Percentiles rank a stretch among this genome's conserved stretches.
phyloP scores from a whole-genome alignment of 2,329 filamentous ascomycete species.

The Podosphaera fusca region DNA sequence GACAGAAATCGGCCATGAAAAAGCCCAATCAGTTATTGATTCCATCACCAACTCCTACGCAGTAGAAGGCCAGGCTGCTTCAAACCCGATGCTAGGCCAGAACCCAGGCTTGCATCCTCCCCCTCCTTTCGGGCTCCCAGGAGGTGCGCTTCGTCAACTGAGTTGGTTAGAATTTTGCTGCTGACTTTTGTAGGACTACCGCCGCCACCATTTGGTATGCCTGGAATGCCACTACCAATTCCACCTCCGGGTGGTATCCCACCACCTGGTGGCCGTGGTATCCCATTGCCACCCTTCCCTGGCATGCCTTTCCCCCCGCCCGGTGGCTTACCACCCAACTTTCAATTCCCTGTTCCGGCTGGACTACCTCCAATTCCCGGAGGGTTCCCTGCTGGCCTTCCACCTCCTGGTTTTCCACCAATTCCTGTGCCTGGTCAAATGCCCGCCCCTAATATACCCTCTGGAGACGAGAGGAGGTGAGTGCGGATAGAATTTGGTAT shows the following conservation, averaged over 20 bases:
- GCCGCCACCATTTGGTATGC: constrained; percentile 36
- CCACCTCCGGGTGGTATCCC: constrained; percentile 25
- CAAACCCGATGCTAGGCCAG: constrained; percentile 61
- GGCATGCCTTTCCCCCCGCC: constrained; percentile 23
- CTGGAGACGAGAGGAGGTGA: no score
- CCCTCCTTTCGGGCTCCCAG: constrained; percentile 11
- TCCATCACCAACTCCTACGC: constrained; percentile 91
- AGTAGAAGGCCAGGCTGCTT: constrained; percentile 69
- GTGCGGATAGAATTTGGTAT: no score
- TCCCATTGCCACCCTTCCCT: constrained; percentile 16
- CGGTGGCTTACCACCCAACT: constrained; percentile 27
- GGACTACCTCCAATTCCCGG: constrained; percentile 8
- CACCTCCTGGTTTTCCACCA: background rate
- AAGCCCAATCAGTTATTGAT: constrained; percentile 95
- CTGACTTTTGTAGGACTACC: constrained; percentile 16
- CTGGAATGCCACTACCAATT: constrained; percentile 20
- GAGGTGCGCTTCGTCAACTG: background rate
- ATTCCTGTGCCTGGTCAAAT: background rate
- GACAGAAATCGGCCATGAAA: constrained; percentile 92
- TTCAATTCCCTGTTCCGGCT: constrained; percentile 22
- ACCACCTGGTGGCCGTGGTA: constrained; percentile 13
- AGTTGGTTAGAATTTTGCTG: background rate
- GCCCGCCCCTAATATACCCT: no score
- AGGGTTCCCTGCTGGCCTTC: constrained; percentile 4
- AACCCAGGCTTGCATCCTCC: constrained; percentile 31